These are phyloP conservation scores for Lizanozyma gosingica DNA, from an alignment of 1,139 yeast species.

Conservation along the genomic window DNA sequence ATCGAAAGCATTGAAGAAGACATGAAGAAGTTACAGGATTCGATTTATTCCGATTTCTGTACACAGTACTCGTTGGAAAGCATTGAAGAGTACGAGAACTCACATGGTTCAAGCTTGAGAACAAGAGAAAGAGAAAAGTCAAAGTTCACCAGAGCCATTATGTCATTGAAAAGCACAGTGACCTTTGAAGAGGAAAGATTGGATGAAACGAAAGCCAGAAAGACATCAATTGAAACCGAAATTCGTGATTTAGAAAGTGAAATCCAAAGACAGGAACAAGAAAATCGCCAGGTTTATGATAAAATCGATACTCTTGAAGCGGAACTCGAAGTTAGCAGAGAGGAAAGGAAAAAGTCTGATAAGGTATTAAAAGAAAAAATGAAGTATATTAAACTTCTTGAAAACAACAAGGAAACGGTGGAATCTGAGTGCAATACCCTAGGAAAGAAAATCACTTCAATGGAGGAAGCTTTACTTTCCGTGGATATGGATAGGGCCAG, in stretches of 20 bases:
- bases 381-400: constrained; percentile 19
- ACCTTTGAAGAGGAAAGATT: constrained; percentile 55
- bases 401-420: constrained; percentile 25
- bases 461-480: constrained; percentile 49
- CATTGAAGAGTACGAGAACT: constrained; percentile 58
- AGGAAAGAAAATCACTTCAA: constrained; percentile 24
- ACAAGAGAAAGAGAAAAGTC: constrained; percentile 57
- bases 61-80: constrained; percentile 39
- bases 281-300: constrained; percentile 24
- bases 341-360: constrained; percentile 25
- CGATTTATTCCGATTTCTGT: constrained; percentile 49
- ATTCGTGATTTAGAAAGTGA: constrained; percentile 23
- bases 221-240: constrained; percentile 25
- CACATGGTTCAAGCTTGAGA: constrained; percentile 56
- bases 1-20: constrained; percentile 16
- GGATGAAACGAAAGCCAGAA: constrained; percentile 39
- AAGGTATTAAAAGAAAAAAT: constrained; percentile 16
- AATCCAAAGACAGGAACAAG: constrained; percentile 19
- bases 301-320: constrained; percentile 41
- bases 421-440: constrained; percentile 20
- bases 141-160: constrained; percentile 49
- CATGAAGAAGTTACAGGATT: constrained; percentile 30
- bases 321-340: constrained; percentile 35
- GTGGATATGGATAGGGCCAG: constrained; percentile 50
- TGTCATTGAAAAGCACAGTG: constrained; percentile 53